phyloP scores from a whole-genome alignment of 139 green algal genomes.

The Limnomonas spitsbergensis region DNA sequence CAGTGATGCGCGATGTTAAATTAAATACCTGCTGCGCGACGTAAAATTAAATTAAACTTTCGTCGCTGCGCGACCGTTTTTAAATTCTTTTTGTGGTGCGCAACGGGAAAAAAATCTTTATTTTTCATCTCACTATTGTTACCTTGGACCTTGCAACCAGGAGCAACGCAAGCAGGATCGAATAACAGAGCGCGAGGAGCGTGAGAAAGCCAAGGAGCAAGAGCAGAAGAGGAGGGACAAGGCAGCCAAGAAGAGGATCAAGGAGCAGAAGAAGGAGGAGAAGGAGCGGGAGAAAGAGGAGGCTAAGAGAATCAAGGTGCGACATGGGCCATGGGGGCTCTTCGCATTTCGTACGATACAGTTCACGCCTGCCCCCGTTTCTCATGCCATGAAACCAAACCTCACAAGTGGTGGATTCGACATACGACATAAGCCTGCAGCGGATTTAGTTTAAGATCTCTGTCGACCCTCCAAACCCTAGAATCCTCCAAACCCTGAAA shows the following conservation, averaged over 20 bases:
- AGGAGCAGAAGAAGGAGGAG: not conserved
- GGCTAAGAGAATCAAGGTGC: not conserved
- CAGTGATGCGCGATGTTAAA: not conserved
- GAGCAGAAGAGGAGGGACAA: slow-evolving; percentile 3
- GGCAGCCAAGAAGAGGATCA: not conserved
- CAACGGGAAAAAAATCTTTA: too few species aligned
- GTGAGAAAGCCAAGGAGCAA: not conserved
- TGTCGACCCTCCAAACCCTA: too few species aligned
- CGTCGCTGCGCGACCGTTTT: too few species aligned
- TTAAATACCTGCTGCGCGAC: not conserved
- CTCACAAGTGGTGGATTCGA: slow-evolving; percentile 7
- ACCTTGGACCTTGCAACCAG: not conserved
- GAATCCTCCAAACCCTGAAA: too few species aligned
- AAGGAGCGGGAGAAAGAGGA: not conserved
- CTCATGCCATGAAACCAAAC: too few species aligned
- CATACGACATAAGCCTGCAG: too few species aligned
- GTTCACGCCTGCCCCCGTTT: too few species aligned
- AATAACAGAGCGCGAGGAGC: not conserved
- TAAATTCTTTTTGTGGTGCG: too few species aligned
- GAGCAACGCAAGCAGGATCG: slow-evolving; percentile 13
- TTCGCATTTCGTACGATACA: too few species aligned
- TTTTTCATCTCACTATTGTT: too few species aligned
- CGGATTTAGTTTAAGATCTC: too few species aligned
- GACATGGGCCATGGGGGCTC: not conserved
- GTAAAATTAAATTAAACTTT: not conserved